phyloP scores from a whole-genome alignment of 176 grass and related monocot genomes.

The Carex littledalei region DNA sequence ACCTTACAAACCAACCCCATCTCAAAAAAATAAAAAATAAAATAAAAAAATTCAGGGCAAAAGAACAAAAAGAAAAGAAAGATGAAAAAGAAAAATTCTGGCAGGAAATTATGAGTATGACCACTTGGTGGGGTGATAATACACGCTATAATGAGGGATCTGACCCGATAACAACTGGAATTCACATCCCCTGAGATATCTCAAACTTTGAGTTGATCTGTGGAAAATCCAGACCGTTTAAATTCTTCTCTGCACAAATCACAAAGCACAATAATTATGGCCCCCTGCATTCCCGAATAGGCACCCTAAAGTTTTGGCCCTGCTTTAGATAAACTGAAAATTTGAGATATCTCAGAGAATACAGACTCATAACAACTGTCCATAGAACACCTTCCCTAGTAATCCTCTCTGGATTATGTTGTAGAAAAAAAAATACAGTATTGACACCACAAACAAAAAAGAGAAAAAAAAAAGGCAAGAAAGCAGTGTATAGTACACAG shows the following conservation, averaged over 20 bases:
- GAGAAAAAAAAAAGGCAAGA: not conserved
- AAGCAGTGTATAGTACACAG: not conserved
- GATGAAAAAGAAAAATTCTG: conserved; percentile 1
- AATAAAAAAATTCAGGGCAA: not conserved
- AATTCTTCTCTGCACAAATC: too few species aligned
- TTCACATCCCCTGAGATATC: too few species aligned
- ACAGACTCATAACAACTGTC: too few species aligned
- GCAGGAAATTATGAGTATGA: not conserved
- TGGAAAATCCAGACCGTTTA: too few species aligned
- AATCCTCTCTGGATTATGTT: not conserved
- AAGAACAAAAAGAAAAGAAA: not conserved
- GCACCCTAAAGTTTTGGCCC: too few species aligned
- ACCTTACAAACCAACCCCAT: not conserved
- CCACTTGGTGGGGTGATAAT: not conserved
- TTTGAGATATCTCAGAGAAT: too few species aligned
- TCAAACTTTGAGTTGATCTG: too few species aligned
- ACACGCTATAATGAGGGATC: not conserved
- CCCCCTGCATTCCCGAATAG: too few species aligned
- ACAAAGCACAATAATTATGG: too few species aligned
- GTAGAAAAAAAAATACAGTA: not conserved
- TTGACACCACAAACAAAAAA: too few species aligned
- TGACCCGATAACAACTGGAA: not conserved
- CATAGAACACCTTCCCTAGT: not conserved
- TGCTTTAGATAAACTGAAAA: too few species aligned
- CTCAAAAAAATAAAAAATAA: not conserved